Percentiles rank a stretch among this genome's conserved stretches.
phyloP scores from a whole-genome alignment of 2,329 filamentous ascomycete genomes.

The Ascochyta rabiei region DNA sequence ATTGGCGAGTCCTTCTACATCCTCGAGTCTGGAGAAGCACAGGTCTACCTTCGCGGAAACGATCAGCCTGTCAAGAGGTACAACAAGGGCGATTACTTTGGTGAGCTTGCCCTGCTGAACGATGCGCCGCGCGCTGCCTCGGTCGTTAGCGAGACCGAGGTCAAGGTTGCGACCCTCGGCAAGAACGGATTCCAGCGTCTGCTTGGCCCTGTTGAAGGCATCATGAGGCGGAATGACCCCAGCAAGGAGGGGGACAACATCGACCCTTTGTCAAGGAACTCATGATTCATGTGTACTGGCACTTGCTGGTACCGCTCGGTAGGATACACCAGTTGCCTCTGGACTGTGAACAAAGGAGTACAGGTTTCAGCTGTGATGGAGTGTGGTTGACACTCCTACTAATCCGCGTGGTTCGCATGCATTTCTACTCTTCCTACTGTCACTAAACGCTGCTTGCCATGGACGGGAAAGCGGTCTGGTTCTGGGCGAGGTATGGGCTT shows the following conservation, averaged over 20 bases:
- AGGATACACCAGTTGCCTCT: slow-evolving; percentile 1
- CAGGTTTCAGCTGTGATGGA: slow-evolving; percentile 1
- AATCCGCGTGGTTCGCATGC: slow-evolving; percentile 33
- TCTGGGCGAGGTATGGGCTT: slow-evolving; percentile 22
- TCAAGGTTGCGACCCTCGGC: slow-evolving; percentile 90
- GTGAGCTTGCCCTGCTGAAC: slow-evolving; percentile 90
- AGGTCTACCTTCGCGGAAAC: slow-evolving; percentile 79
- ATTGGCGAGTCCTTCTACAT: slow-evolving; percentile 91
- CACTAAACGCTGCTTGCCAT: slow-evolving; percentile 42
- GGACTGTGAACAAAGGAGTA: slow-evolving; percentile 1
- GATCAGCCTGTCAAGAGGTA: slow-evolving; percentile 78
- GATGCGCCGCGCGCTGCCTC: slow-evolving; percentile 92
- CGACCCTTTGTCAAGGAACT: slow-evolving; percentile 61
- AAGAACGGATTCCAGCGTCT: slow-evolving; percentile 95
- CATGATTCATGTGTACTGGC: slow-evolving; percentile 17
- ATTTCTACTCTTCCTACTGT: slow-evolving; percentile 48
- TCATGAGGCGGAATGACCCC: slow-evolving; percentile 80
- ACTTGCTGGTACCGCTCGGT: background rate
- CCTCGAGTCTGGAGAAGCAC: slow-evolving; percentile 83
- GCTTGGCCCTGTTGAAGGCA: slow-evolving; percentile 89
- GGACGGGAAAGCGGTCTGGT: slow-evolving; percentile 23
- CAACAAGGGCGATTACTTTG: slow-evolving; percentile 93
- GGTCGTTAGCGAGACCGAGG: slow-evolving; percentile 80
- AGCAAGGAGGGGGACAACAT: slow-evolving; percentile 59
- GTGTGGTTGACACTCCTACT: slow-evolving; percentile 3